Evolutionary conservation across 805 yeast species (phyloP).

Genomic region (Candida tammaniensis): DNA sequence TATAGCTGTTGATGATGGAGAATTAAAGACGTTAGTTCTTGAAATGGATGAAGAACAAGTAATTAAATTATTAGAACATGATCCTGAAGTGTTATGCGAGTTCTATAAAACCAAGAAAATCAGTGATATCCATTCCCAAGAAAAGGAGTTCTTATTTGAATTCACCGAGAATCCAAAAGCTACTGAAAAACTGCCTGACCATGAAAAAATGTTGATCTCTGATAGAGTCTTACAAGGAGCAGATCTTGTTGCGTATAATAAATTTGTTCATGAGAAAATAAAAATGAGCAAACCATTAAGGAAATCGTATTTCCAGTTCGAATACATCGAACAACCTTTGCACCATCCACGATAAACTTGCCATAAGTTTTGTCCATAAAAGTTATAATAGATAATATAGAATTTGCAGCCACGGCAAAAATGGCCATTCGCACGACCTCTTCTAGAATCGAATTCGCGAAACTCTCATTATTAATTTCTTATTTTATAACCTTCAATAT

Average conservation of each 20-base stretch:
- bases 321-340: slow-evolving; percentile 15
- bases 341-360: too few species aligned
- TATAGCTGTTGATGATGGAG: slow-evolving; percentile 8
- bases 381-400: too few species aligned
- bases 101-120: slow-evolving; percentile 24
- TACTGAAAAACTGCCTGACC: not conserved
- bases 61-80: slow-evolving; percentile 18
- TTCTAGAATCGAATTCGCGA: too few species aligned
- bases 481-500: too few species aligned
- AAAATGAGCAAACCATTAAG: slow-evolving; percentile 16
- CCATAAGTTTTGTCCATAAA: too few species aligned
- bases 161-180: not conserved
- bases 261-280: slow-evolving; percentile 13
- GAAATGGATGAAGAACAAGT: slow-evolving; percentile 25
- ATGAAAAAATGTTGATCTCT: not conserved
- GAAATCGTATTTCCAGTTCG: slow-evolving; percentile 16
- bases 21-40: slow-evolving; percentile 11
- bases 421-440: too few species aligned
- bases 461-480: too few species aligned
- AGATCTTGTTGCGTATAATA: slow-evolving; percentile 10
- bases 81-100: slow-evolving; percentile 23
- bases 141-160: slow-evolving; percentile 16
- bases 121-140: slow-evolving; percentile 23
- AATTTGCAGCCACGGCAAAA: too few species aligned
- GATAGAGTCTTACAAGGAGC: slow-evolving; percentile 9